Percentiles rank a stretch among this genome's conserved stretches.
phyloP scores from a whole-genome alignment of 2,329 filamentous ascomycete genomes.

The Diaporthe sp. region DNA sequence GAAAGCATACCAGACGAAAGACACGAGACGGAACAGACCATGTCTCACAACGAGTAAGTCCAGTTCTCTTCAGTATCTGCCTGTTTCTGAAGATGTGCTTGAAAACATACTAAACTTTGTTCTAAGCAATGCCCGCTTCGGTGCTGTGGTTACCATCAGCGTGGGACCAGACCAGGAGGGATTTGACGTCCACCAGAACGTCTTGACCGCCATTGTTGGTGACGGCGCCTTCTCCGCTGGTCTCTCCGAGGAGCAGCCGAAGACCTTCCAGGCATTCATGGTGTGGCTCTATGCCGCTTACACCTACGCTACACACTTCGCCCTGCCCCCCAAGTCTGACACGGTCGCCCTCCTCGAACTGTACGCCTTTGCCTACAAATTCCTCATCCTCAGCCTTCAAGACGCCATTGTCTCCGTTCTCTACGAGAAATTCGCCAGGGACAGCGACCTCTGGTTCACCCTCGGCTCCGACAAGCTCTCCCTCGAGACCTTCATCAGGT shows the following conservation, averaged over 20 bases:
- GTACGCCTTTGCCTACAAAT: slow-evolving; percentile 9
- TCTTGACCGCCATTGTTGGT: background rate
- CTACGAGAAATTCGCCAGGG: background rate
- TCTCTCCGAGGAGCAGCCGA: slow-evolving; percentile 49
- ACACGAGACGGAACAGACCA: background rate
- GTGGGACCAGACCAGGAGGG: background rate
- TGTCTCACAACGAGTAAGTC: background rate
- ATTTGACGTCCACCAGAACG: background rate
- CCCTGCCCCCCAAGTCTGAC: background rate
- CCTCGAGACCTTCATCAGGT: background rate
- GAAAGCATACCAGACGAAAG: background rate
- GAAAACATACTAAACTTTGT: background rate
- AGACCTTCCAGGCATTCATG: slow-evolving; percentile 47
- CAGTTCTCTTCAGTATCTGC: background rate
- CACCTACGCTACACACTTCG: background rate
- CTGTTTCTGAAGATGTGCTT: background rate
- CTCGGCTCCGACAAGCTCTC: background rate
- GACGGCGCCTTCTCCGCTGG: slow-evolving; percentile 39
- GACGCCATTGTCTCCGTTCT: background rate
- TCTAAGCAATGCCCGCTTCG: background rate
- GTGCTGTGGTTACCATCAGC: background rate
- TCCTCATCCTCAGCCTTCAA: background rate
- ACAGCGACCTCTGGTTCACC: background rate
- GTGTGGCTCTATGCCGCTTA: slow-evolving; percentile 49
- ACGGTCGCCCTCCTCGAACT: background rate